Conservation (phyloP, 2,329 filamentous ascomycete species). For the Trichoderma atrobrunneum region DNA sequence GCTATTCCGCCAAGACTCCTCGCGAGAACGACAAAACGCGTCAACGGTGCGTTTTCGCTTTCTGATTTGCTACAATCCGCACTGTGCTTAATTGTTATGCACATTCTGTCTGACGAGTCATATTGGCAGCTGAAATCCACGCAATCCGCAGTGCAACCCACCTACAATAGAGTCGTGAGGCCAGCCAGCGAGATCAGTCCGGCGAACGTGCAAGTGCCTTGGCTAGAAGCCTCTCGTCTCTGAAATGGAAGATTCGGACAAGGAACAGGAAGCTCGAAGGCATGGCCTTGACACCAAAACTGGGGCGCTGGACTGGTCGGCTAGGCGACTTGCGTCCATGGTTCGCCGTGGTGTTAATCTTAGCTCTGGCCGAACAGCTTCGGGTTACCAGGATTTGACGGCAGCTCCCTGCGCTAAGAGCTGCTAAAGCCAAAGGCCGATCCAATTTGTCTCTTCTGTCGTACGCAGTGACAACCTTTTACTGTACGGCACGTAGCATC, state of each 20-base stretch:
- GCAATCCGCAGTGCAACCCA: not conserved
- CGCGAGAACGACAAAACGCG: not conserved
- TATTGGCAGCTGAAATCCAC: not conserved
- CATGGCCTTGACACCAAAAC: not conserved
- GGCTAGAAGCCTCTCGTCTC: not conserved
- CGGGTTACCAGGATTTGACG: constrained; percentile 6
- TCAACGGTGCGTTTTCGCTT: not conserved
- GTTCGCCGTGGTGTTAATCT: not conserved
- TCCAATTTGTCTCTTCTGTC: not conserved
- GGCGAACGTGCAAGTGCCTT: not conserved
- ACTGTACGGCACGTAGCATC: not conserved
- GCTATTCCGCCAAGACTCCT: not conserved
- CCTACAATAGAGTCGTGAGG: not conserved
- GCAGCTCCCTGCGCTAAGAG: constrained; percentile 9
- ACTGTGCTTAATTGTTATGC: not conserved
- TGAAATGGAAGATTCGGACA: not conserved
- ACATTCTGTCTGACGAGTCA: not conserved
- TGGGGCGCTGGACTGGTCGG: not conserved
- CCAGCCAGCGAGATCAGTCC: not conserved
- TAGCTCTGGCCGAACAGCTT: not conserved
- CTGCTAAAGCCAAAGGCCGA: not conserved
- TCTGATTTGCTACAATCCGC: not conserved
- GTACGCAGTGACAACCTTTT: constrained; percentile 1
- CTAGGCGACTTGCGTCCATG: constrained; percentile 13
- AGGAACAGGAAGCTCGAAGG: not conserved